Percentiles rank a stretch among this genome's conserved stretches.
Conservation (phyloP, 176 grass and related monocot genomes). For the Triticum timopheevii region DNA sequence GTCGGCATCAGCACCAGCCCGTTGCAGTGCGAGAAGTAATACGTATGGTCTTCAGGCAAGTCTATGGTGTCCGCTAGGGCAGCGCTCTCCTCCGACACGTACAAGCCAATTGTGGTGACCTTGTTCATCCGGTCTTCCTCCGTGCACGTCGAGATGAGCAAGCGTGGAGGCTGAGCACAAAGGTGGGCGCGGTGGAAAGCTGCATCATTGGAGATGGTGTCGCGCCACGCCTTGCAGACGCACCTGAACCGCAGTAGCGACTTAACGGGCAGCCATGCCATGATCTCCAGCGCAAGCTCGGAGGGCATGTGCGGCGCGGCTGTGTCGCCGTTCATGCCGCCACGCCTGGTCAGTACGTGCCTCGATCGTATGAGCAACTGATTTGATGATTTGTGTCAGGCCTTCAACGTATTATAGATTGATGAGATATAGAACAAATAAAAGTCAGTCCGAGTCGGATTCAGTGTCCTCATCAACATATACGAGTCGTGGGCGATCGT, state of each 20-base stretch:
- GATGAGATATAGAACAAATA: too few relatives aligned
- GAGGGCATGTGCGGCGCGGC: not conserved
- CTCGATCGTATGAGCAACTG: too few relatives aligned
- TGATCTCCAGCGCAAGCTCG: not conserved
- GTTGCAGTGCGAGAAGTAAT: not conserved
- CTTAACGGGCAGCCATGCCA: not conserved
- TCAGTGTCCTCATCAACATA: too few relatives aligned
- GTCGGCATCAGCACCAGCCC: not conserved
- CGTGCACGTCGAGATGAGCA: not conserved
- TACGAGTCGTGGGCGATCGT: too few relatives aligned
- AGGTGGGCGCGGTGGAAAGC: not conserved
- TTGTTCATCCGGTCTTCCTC: not conserved
- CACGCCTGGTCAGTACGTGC: too few relatives aligned
- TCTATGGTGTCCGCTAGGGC: not conserved
- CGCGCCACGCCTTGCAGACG: not conserved
- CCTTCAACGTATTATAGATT: too few relatives aligned
- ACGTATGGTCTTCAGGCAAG: rapidly evolving
- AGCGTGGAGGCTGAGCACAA: not conserved
- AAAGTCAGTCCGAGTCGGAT: too few relatives aligned
- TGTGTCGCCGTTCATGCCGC: not conserved
- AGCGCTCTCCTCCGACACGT: not conserved
- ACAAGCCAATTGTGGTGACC: not conserved
- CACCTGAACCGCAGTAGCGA: not conserved
- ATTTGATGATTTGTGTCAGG: too few relatives aligned
- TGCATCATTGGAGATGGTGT: not conserved